Conservation (phyloP, 1,284 basidiomycete genomes). For the Heterobasidion parviporum region DNA sequence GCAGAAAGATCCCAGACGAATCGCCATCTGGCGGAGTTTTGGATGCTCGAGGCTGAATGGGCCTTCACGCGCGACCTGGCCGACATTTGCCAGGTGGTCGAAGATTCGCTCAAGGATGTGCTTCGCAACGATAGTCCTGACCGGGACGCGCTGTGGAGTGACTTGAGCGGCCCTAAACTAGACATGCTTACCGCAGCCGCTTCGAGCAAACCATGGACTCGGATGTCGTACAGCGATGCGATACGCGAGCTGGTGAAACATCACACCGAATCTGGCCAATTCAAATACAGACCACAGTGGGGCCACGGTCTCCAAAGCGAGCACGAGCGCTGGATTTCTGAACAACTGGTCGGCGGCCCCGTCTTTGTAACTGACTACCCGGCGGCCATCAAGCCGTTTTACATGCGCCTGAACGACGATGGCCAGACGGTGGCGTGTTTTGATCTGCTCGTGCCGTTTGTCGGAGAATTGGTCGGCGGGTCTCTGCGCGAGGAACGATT, state of each 20-base stretch:
- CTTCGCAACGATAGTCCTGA: constrained; percentile 26
- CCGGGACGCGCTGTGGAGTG: constrained; percentile 31
- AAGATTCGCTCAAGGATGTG: constrained; percentile 50
- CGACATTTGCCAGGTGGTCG: constrained; percentile 66
- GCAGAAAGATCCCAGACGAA: constrained; percentile 86
- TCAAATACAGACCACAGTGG: constrained; percentile 58
- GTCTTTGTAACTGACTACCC: constrained; percentile 94
- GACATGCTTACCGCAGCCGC: constrained; percentile 28
- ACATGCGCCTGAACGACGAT: constrained; percentile 72
- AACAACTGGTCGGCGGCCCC: constrained; percentile 58
- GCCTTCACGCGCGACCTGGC: constrained; percentile 45
- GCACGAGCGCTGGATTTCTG: constrained; percentile 88
- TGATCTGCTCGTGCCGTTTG: constrained; percentile 81
- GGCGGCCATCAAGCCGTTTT: constrained; percentile 81
- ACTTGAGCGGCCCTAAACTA: constrained; percentile 17
- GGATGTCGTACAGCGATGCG: constrained; percentile 79
- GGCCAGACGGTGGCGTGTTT: constrained; percentile 84
- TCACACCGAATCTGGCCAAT: constrained; percentile 26
- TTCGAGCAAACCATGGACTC: constrained; percentile 42
- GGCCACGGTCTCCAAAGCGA: constrained; percentile 75
- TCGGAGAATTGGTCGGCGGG: constrained; percentile 91
- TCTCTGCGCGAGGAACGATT: constrained; percentile 83
- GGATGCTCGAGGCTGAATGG: constrained; percentile 97
- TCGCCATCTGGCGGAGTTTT: constrained; percentile 95
- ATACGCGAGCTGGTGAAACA: constrained; percentile 47